These are phyloP conservation scores for Biscogniauxia marginata DNA, from an alignment of 2,329 filamentous ascomycete species.

Conservation along the genomic window DNA sequence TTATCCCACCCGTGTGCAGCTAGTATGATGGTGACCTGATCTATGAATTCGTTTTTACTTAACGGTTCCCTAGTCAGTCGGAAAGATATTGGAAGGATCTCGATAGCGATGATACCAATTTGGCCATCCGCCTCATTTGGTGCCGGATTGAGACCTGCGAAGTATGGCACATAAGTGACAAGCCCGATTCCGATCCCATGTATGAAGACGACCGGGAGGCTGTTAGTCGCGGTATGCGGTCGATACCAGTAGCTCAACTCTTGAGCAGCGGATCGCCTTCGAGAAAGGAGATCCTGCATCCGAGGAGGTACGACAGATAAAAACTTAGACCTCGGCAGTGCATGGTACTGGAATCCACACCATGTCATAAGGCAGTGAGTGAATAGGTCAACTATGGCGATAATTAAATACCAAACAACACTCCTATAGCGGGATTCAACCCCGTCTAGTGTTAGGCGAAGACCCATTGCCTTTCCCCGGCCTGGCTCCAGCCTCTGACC, in stretches of 20 bases:
- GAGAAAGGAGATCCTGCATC: constrained; percentile 46
- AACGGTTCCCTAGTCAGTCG: constrained; percentile 57
- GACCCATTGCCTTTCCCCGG: constrained; percentile 51
- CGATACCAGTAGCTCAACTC: constrained; percentile 64
- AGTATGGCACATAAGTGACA: constrained; percentile 58
- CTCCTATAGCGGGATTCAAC: constrained; percentile 61
- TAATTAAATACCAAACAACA: constrained; percentile 61
- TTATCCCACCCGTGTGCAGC: constrained; percentile 54
- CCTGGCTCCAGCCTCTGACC: constrained; percentile 53
- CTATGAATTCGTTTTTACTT: constrained; percentile 50
- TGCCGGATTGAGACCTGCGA: constrained; percentile 47
- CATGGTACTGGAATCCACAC: constrained; percentile 53
- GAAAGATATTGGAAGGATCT: constrained; percentile 65
- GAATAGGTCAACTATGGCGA: constrained; percentile 54
- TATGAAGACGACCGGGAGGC: constrained; percentile 63
- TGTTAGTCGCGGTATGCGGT: constrained; percentile 56
- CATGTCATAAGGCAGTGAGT: constrained; percentile 45
- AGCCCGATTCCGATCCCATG: constrained; percentile 71
- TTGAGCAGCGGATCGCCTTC: constrained; percentile 46
- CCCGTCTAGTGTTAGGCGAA: constrained; percentile 66
- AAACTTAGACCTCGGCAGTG: constrained; percentile 38
- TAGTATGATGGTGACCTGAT: constrained; percentile 57
- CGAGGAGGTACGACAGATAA: constrained; percentile 58
- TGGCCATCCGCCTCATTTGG: constrained; percentile 38
- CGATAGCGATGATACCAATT: constrained; percentile 63